Base-by-base conservation (phyloP, 805 yeast species). In the Candida xyloterini region DNA sequence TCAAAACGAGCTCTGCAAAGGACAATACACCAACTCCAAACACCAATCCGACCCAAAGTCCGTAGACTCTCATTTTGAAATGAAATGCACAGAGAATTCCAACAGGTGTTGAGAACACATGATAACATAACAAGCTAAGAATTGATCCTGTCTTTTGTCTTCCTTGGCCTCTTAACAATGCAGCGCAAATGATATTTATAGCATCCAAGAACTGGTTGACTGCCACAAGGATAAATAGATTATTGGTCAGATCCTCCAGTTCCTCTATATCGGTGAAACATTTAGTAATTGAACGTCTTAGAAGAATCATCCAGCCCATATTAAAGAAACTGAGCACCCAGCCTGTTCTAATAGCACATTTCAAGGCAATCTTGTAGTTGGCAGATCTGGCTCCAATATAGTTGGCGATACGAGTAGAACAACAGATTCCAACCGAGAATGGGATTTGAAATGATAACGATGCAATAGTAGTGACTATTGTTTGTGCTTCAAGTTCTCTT, bases 361-460 rank as follows among this genome's bases (percentile, higher is more conserved):
- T 52, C 7, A 69, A 51, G 0, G 78, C 64, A 1, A 55, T 51
- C 28, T 73, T 60, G 27, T 57, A 60, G 38, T 68, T 33, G 11
- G 22, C 26, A 3, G 63, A 56, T 8, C 73, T 73, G 1, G 75
- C 74, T 3, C 81, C 81, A 34, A 75, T 66, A 35, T 63, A 69
- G 70, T 78, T 74, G 2, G 79, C 79, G 20, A 74, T 64, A 51
- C 79, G 62, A 1, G 79, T 74, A 3, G 77, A 66, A 7, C 73
- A 65, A 23, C 78, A 75, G 15, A 75, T 72, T 2, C 75, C 71
- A 22, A 74, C 57, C 2, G 79, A 73, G 52, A 73, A 71, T 4
- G 79, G 79, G 15, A 74, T 55, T 49, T 75, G 79, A 54, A 73
- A 75, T 28, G 72, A 57, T 32, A 75, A 58, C 5, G 71, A 72